Evolutionary conservation across 805 yeast species (phyloP), one percentile per base, ranked within the genome.

Genomic region (Jamesozyma piceae): DNA sequence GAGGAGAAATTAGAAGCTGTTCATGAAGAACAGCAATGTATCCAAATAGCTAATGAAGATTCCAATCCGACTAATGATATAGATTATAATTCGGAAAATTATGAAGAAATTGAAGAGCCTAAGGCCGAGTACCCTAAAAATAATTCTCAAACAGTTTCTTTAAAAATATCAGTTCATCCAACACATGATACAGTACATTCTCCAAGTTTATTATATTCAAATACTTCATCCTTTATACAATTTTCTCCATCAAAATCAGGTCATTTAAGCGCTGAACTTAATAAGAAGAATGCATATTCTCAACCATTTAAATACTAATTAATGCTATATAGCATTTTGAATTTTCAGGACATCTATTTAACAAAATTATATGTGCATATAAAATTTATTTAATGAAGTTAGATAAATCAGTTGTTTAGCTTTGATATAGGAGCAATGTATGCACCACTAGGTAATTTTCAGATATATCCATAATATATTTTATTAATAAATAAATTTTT

Each of bases 231-330:
- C 19, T 41, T 37, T 22, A 39, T 57, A 15, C 60, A 57, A 22
- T 43, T 53, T 17, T 53, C 61, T 1, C 62, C 63, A 22, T 41
- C 50, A n/a, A 59, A 52, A 41, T 35, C 58, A 2, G 42, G 45
- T 8, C 39, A 41, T 26, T 19, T 48, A 5, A 49, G 47, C 6
- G 51, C 54, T 1, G 50, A 54, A 33, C 43, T 59, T 9, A 55
- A 53, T 26, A 52, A 51, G 9, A 59, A 53, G 38, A 56, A 58
- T 40, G 64, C 57, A 8, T 57, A 55, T 39, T 56, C 64, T 3
- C 62, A 60, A 46, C 65, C 65, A 4, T 60, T 60, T 39, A 46
- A 29, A 19, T 54, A 48, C 34, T 49, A 40, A 37, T 15, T 10
- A 31, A 24, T 24, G 11, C 11, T 24, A 6, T 11, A 11, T 24